phyloP scores from a whole-genome alignment of 163 green algal genomes.

The Chlorella variabilis region DNA sequence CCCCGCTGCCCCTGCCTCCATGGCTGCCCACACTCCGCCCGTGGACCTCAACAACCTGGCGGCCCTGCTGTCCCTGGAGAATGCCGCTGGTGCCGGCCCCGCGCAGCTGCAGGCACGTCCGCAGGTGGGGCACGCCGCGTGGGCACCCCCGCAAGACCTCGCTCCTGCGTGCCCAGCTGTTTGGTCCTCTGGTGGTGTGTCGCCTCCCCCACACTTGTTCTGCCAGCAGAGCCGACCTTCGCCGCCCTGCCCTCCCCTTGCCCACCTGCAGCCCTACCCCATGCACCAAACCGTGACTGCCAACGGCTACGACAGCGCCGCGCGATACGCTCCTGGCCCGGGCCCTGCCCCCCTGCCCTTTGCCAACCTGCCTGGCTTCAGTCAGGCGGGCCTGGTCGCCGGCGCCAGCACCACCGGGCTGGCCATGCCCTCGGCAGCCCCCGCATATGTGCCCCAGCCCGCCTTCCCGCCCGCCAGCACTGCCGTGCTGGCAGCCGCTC shows the following conservation, averaged over 20 bases:
- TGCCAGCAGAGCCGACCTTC: too few species aligned
- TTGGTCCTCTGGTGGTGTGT: too few species aligned
- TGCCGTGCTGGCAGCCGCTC: background rate
- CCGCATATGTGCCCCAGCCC: background rate
- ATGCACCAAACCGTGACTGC: background rate
- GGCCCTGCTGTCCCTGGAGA: conserved; percentile 42
- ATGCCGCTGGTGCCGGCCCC: background rate
- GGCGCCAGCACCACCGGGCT: background rate
- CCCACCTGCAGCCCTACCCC: conserved; percentile 9
- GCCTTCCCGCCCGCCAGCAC: background rate
- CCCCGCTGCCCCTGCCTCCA: background rate
- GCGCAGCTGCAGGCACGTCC: background rate
- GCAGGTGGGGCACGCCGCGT: background rate
- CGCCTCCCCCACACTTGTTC: too few species aligned
- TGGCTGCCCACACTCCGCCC: background rate
- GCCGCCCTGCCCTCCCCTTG: too few species aligned
- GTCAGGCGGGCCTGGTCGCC: conserved; percentile 7
- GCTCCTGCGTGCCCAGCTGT: too few species aligned
- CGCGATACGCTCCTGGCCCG: background rate
- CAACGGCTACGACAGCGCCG: background rate
- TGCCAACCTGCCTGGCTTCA: conserved; percentile 35
- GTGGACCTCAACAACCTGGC: conserved; percentile 41
- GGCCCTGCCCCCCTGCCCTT: background rate
- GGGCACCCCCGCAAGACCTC: too few species aligned
- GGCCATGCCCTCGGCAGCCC: background rate